phyloP scores from a whole-genome alignment of 371 early-diverging fungal species.

The Actinomucor elegans region DNA sequence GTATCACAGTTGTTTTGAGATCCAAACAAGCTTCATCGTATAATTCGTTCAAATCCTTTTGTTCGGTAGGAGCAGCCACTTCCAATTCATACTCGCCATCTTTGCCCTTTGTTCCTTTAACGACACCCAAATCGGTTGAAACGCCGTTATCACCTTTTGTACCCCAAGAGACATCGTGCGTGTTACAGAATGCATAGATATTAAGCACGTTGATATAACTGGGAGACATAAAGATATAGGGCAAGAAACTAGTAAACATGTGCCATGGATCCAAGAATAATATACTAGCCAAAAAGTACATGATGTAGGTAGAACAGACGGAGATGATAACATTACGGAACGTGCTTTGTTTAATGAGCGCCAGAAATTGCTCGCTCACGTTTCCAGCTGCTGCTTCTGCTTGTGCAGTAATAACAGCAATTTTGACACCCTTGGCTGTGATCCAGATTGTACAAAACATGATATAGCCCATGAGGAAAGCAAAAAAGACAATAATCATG shows the following conservation, averaged over 20 bases:
- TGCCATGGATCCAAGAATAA: conserved; percentile 87
- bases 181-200: conserved; percentile 93
- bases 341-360: conserved; percentile 27
- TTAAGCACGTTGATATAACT: conserved; percentile 85
- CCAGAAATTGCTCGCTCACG: conserved; percentile 5
- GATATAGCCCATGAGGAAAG: conserved; percentile 28
- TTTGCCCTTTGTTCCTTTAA: conserved; percentile 36
- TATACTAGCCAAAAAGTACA: conserved; percentile 65
- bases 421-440: conserved; percentile 36
- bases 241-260: conserved; percentile 86
- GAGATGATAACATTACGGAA: conserved; percentile 66
- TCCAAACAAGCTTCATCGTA: conserved; percentile 67
- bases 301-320: conserved; percentile 63
- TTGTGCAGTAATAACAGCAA: conserved; percentile 14
- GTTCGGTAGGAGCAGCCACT: conserved; percentile 75
- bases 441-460: conserved; percentile 38
- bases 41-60: conserved; percentile 72
- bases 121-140: conserved; percentile 46
- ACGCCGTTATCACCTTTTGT: conserved; percentile 82
- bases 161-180: conserved; percentile 94
- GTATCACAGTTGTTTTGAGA: conserved; percentile 43
- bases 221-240: conserved; percentile 86
- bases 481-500: conserved; percentile 42
- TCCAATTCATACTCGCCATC: conserved; percentile 37
- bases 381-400: conserved; percentile 1